Percentiles rank a stretch among this genome's conserved stretches.
Conservation (phyloP, 768 basidiomycete genomes). For the Mycena galopus region DNA sequence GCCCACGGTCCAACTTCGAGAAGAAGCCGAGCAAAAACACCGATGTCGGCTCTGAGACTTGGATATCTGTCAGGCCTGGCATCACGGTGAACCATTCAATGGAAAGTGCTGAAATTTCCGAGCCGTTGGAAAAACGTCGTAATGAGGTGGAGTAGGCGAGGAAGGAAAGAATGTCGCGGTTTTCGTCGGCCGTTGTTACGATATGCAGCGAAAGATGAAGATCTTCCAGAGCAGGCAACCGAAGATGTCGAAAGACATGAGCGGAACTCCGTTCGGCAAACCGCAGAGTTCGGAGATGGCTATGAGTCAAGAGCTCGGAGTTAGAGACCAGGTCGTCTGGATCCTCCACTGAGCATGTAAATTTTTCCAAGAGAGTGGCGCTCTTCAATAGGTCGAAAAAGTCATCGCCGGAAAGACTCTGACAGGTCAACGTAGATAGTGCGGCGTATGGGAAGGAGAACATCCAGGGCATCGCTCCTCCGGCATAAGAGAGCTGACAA, state of each 20-base stretch:
- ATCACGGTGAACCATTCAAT: conserved; percentile 2
- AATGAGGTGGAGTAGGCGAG: neutral
- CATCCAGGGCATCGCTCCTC: neutral
- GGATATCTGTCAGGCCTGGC: neutral
- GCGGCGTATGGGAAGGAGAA: neutral
- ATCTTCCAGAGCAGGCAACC: neutral
- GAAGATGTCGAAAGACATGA: neutral
- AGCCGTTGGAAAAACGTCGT: neutral
- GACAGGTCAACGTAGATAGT: neutral
- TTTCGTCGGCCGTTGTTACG: neutral
- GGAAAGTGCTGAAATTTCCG: neutral
- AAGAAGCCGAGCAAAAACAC: neutral
- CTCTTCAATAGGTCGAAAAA: neutral
- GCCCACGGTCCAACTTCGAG: neutral
- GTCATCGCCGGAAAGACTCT: neutral
- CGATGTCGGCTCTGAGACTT: neutral
- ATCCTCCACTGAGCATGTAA: neutral
- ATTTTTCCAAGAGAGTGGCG: neutral
- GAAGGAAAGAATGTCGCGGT: neutral
- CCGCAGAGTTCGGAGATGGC: conserved; percentile 1
- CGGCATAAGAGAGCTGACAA: neutral
- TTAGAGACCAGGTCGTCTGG: no score
- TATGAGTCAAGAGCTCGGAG: neutral
- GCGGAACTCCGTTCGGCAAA: neutral
- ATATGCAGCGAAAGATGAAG: neutral